Percentiles rank a stretch among this genome's conserved stretches.
phyloP scores from a whole-genome alignment of 169 alveolate species.

The Eimeria necatrix region DNA sequence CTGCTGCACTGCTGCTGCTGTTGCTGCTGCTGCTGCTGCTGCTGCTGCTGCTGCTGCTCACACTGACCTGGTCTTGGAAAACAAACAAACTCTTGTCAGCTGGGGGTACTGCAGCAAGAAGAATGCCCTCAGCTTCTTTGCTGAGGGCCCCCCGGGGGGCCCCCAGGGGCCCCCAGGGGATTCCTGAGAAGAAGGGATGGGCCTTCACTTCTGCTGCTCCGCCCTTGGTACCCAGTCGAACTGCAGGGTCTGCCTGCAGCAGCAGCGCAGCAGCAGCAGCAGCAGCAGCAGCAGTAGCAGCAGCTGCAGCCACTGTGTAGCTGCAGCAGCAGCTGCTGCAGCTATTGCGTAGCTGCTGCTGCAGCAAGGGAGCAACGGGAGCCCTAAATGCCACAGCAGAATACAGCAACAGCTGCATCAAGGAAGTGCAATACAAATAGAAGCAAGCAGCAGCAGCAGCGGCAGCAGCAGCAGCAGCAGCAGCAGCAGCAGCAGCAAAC shows the following conservation, averaged over 20 bases:
- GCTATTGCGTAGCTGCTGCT: too few relatives aligned
- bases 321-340: background rate
- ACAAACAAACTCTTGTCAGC: background rate
- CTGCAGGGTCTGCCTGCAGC: conserved; percentile 46
- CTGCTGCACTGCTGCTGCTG: background rate
- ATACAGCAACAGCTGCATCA: background rate
- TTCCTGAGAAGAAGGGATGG: conserved; percentile 14
- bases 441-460: background rate
- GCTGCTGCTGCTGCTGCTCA: conserved; percentile 7
- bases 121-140: background rate
- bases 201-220: conserved; percentile 66
- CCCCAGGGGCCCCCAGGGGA: conserved; percentile 8
- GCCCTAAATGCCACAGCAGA: background rate
- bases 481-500: background rate
- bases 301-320: background rate
- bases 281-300: background rate
- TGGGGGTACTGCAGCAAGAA: conserved; percentile 4
- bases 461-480: conserved; percentile 1
- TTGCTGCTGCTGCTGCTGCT: background rate
- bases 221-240: conserved; percentile 6
- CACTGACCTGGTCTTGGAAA: background rate
- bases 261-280: background rate
- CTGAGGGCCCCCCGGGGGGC: conserved; percentile 18
- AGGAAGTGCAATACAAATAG: background rate
- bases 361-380: background rate